Evolutionary conservation across 2,329 filamentous ascomycete genomes (phyloP).

Genomic region (Penicillium sp.): DNA sequence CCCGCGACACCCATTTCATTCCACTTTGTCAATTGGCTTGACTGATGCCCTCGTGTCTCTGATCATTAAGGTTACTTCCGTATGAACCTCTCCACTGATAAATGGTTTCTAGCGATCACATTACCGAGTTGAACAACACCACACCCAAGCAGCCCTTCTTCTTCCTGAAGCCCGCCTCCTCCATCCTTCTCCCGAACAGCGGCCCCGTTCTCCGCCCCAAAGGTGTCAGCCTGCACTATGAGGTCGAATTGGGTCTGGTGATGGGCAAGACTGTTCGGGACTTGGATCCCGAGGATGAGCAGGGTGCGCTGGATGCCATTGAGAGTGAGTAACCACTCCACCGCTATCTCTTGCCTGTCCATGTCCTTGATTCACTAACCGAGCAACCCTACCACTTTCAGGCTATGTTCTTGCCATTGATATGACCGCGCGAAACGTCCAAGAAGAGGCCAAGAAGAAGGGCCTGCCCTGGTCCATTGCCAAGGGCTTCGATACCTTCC

Average conservation of each 20-base stretch:
- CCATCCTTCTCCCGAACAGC: slow-evolving; percentile 75
- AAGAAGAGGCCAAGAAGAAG: slow-evolving; percentile 96
- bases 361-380: background rate
- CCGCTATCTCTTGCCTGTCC: background rate
- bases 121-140: slow-evolving; percentile 84
- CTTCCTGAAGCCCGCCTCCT: slow-evolving; percentile 92
- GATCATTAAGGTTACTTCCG: background rate
- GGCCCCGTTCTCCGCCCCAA: slow-evolving; percentile 80
- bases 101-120: slow-evolving; percentile 71
- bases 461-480: slow-evolving; percentile 94
- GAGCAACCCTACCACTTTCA: slow-evolving; percentile 34
- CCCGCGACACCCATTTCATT: background rate
- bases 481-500: slow-evolving; percentile 97
- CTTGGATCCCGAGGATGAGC: slow-evolving; percentile 70
- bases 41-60: background rate
- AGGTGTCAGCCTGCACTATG: slow-evolving; percentile 87
- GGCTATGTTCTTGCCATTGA: slow-evolving; percentile 91
- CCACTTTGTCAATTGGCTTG: background rate
- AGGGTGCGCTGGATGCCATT: slow-evolving; percentile 79
- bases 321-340: slow-evolving; percentile 57
- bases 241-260: slow-evolving; percentile 89
- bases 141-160: slow-evolving; percentile 96
- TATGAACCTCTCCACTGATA: background rate
- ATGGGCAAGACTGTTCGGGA: slow-evolving; percentile 81
- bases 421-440: slow-evolving; percentile 94